Percentiles rank a stretch among this genome's conserved stretches.
phyloP scores from a whole-genome alignment of 306 rosid genomes.

The Medicago ruthenica region DNA sequence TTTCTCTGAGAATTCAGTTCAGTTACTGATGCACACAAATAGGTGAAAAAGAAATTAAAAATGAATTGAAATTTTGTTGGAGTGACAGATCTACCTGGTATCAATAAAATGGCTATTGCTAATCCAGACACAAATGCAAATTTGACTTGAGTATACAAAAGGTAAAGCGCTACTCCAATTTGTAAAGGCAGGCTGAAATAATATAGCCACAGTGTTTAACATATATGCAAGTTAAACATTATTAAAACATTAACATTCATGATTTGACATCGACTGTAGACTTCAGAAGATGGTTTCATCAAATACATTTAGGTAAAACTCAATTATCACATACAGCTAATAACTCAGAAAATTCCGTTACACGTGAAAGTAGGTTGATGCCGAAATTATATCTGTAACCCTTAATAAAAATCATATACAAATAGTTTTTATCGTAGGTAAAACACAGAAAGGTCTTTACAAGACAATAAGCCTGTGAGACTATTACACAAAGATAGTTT shows the following conservation, averaged over 20 bases:
- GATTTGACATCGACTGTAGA: constrained; percentile 27
- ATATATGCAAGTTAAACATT: constrained; percentile 29
- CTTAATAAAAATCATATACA: neutral
- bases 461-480: constrained; percentile 23
- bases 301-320: constrained; percentile 11
- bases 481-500: constrained; percentile 24
- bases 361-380: constrained; percentile 1
- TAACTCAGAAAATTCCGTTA: constrained; percentile 11
- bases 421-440: neutral
- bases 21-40: constrained; percentile 8
- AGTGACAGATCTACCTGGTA: constrained; percentile 75
- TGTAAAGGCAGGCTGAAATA: constrained; percentile 95
- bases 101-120: constrained; percentile 81
- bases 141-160: constrained; percentile 88
- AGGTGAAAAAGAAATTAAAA: constrained; percentile 32
- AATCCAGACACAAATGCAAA: constrained; percentile 91
- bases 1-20: constrained; percentile 18
- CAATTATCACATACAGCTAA: neutral
- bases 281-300: neutral
- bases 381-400: constrained; percentile 14
- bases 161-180: constrained; percentile 90
- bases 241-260: constrained; percentile 20
- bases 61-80: neutral
- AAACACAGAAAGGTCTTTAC: constrained; percentile 26
- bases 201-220: constrained; percentile 35